Evolutionary conservation across 192 early-diverging fungal species (phyloP), one percentile per base, ranked within the genome.

Genomic region (Podila clonocystis): DNA sequence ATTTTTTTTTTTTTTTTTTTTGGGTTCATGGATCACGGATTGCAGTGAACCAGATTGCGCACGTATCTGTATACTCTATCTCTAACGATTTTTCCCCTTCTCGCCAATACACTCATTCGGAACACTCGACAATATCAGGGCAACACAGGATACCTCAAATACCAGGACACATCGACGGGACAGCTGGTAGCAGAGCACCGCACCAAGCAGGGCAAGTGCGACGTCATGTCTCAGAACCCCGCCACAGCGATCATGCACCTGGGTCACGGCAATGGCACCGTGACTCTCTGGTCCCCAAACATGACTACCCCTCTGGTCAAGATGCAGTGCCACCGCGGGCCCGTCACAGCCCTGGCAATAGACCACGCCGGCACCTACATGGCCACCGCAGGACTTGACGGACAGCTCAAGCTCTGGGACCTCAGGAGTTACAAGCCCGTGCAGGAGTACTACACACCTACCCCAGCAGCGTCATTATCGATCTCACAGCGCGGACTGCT

Each of bases 121-220:
- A 9, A 36, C 15, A 15, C 12, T 58, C 11, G 22, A 29, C 28
- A 4, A 20, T 41, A 41, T 28, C 60, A 89, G 90, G 94, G 95
- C 20, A 93, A 93, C 72, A 85, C 89, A 8, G 96, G 96, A 30
- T 90, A 83, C 38, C 82, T 99, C 34, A 93, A 93, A 79, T 99
- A 97, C 84, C 96, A 97, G 86, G 97, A 99, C 75, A 93, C 94
- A 26, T 97, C 97, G 0, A 97, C 94, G 55, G 97, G 97, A 50
- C 66, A 90, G 49, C 82, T 97, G 9, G 93, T 96, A 7, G 91
- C 92, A 41, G 95, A 96, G 69, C 88, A 89, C 45, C 82, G 90
- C 50, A 93, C 96, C 4, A 91, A 91, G 41, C 84, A 94, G 17
- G 97, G 97, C 5, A 82, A 84, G 9, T 94, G 92, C 70, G 88